phyloP scores from a whole-genome alignment of 148 eudicot species.

The Linanthus parryae region DNA sequence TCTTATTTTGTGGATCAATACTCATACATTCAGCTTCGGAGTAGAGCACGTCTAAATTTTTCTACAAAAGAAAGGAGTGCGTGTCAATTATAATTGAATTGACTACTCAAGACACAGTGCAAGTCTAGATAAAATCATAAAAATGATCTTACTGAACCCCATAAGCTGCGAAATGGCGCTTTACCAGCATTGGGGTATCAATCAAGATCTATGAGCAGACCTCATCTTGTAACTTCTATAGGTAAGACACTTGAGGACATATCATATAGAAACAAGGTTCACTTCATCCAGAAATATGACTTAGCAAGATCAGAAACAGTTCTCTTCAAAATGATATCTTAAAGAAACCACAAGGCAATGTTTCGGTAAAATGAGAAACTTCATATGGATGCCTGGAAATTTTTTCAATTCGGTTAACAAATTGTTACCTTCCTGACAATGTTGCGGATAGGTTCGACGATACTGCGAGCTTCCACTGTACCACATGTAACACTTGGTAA shows the following conservation, averaged over 20 bases:
- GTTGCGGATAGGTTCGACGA: conserved; percentile 60
- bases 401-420: neutral
- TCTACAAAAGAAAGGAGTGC: conserved; percentile 12
- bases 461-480: conserved; percentile 65
- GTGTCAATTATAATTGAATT: conserved; percentile 4
- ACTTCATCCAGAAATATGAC: neutral
- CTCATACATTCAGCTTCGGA: conserved; percentile 31
- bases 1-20: conserved; percentile 27
- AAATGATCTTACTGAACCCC: neutral
- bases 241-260: neutral
- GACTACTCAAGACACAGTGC: neutral
- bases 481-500: conserved; percentile 68
- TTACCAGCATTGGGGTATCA: neutral
- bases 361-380: neutral
- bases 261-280: neutral
- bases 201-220: neutral
- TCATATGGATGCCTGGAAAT: neutral
- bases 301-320: neutral
- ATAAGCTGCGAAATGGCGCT: neutral
- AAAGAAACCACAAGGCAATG: neutral
- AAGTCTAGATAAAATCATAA: neutral
- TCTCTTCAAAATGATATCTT: neutral
- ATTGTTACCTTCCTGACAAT: conserved; percentile 37
- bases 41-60: conserved; percentile 17
- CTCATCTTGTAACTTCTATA: neutral